A percentile compares a stretch with the other conserved stretches of the same genome.
phyloP scores from a whole-genome alignment of 345 rosid species.

The Conringia planisiliqua region DNA sequence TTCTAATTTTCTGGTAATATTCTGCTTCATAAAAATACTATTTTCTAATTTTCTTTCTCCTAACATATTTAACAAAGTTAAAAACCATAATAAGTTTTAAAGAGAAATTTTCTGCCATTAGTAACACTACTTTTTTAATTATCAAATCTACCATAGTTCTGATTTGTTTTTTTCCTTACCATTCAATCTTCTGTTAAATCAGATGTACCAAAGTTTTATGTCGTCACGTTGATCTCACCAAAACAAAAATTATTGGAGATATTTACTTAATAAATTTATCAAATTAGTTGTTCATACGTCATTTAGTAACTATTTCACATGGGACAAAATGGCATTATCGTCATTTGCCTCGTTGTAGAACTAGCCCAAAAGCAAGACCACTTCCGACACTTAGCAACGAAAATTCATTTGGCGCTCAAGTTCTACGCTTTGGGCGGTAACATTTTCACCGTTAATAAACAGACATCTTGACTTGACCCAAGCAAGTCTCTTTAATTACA shows the following conservation, averaged over 20 bases:
- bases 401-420: constrained; percentile 9
- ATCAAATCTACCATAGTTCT: no score
- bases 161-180: no score
- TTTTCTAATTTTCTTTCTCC: no score
- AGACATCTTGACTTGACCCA: not conserved
- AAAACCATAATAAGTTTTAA: no score
- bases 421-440: not conserved
- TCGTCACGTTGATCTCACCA: not conserved
- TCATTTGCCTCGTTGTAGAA: not conserved
- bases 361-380: not conserved
- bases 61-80: no score
- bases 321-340: not conserved
- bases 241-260: not conserved
- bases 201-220: no score
- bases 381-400: not conserved
- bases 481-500: not conserved
- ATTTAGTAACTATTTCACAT: not conserved
- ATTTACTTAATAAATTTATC: not conserved
- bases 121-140: no score
- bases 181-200: no score
- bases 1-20: no score
- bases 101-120: no score
- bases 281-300: not conserved
- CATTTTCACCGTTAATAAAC: not conserved
- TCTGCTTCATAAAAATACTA: no score